Base-by-base conservation (phyloP, 2,329 filamentous ascomycete species). In the Daldinia sp. region DNA sequence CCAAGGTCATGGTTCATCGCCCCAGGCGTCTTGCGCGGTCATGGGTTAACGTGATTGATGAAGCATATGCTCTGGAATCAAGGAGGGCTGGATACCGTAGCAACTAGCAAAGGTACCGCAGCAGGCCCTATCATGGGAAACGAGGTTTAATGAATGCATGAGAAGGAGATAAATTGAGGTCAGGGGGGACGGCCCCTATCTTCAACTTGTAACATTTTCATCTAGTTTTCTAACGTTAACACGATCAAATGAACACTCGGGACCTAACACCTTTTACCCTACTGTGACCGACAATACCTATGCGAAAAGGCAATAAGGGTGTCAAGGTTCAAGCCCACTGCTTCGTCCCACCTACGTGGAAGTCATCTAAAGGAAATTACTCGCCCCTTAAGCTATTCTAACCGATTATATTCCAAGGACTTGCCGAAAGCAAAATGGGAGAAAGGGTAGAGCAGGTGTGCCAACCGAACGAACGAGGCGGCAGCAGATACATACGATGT, bases 1-100 rank as follows among this genome's bases (percentile, higher is more conserved):
- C 77, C 77, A 0, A 66, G 77, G 32, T 72, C 77, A 1, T 64
- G 62, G 61, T 64, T 57, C 61, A 50, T 66, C n/a, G 66, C 66
- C 23, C 60, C 66, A 29, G 21, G n/a, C 19, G 54, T 59, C 8
- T 32, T 56, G 19, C 47, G 61, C 6, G 34, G 47, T 8, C 45
- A 48, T 34, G 57, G 51, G 45, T 39, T 32, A 30, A 50, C 29
- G 11, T 50, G 30, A 50, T 21, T 23, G 9, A 19, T n/a, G 27
- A 34, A 7, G 15, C 21, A 13, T 4, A 17, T 29, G 10, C 45
- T n/a, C 0, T 9, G 25, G 11, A 13, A 19, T 6, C 9, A 32
- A 19, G 8, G 9, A 3, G 25, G n/a, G 7, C 6, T 27, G 25
- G 27, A 27, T 23, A 25, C 13, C 27, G 39, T 45, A 45, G 39